Percentiles rank a stretch among this genome's conserved stretches.
Evolutionary conservation across 768 basidiomycete species (phyloP).

Genomic region (Kwoniella shandongensis): DNA sequence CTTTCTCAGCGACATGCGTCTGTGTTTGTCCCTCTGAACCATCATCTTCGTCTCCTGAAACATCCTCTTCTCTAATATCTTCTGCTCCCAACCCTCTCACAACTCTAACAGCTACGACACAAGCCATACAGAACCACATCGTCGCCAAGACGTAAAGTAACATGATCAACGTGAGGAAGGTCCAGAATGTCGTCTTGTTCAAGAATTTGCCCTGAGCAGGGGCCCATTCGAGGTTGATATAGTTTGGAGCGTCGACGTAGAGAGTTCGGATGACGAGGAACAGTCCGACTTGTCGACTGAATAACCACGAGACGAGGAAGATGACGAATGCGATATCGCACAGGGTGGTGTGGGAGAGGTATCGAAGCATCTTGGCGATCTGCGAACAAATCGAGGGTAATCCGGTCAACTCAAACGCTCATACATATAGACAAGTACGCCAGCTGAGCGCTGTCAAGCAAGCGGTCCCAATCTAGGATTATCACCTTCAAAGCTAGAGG

Average conservation of each 20-base stretch:
- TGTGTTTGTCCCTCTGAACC: background rate
- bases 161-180: constrained; percentile 57
- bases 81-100: constrained; percentile 72
- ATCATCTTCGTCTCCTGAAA: constrained; percentile 27
- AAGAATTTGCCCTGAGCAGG: constrained; percentile 63
- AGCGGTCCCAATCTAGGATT: too few relatives aligned
- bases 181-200: constrained; percentile 56
- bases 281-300: constrained; percentile 85
- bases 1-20: background rate
- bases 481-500: too few relatives aligned
- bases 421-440: too few relatives aligned
- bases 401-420: too few relatives aligned
- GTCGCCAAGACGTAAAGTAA: constrained; percentile 59
- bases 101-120: constrained; percentile 77
- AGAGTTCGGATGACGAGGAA: constrained; percentile 66
- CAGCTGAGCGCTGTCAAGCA: too few relatives aligned
- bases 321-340: constrained; percentile 74
- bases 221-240: constrained; percentile 64
- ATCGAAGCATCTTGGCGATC: constrained; percentile 92
- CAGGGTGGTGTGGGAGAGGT: constrained; percentile 65
- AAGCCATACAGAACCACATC: constrained; percentile 85
- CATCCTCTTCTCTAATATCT: constrained; percentile 74
- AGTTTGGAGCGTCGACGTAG: constrained; percentile 58
- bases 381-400: too few relatives aligned
- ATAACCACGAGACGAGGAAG: constrained; percentile 86